Conservation (phyloP, 306 rosid species). For the Cotoneaster glaucophyllus region DNA sequence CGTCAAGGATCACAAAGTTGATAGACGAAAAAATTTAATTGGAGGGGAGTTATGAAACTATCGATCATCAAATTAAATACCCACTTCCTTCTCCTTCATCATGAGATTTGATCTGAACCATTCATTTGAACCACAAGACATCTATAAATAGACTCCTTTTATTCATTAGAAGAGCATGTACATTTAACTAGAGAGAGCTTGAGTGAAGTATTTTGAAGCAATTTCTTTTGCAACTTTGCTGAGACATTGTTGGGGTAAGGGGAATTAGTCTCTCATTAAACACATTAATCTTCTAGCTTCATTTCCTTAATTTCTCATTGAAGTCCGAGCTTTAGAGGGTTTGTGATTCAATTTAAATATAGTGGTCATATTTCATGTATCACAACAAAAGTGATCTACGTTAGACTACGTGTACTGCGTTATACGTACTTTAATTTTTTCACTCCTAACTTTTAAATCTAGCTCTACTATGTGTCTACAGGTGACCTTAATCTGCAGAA, state of each 20-base stretch:
- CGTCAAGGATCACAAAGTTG: not conserved
- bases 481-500: not conserved
- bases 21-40: not conserved
- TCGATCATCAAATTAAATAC: not conserved
- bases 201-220: not conserved
- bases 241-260: slow-evolving; percentile 1
- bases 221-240: not conserved
- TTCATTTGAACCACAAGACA: not conserved
- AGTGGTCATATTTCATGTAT: not conserved
- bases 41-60: not conserved
- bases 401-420: not conserved
- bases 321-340: not conserved
- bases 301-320: not conserved
- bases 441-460: not conserved
- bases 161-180: not conserved
- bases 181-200: not conserved
- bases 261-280: not conserved
- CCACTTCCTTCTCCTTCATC: not conserved
- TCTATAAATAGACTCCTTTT: not conserved
- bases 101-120: slow-evolving; percentile 1
- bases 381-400: not conserved
- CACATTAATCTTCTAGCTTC: not conserved
- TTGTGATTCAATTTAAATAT: not conserved
- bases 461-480: not conserved
- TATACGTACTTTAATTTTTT: not conserved